Evolutionary conservation across 805 yeast genomes (phyloP), one percentile per base, ranked within the genome.

Genomic region (Candida vaughaniae): DNA sequence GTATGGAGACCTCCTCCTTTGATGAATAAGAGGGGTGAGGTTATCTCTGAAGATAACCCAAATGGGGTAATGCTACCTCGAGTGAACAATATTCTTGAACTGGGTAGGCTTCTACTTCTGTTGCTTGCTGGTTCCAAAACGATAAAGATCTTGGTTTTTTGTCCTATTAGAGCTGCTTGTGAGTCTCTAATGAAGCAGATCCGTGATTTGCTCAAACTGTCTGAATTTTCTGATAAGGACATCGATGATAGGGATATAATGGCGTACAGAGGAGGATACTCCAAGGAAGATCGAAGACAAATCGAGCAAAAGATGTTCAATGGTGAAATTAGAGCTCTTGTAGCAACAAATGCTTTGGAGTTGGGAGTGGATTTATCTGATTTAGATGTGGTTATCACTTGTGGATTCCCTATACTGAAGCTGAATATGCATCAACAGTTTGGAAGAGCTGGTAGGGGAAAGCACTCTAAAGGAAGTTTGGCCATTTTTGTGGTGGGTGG

Each of bases 201-300:
- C 0, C 61, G 95, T 35, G 67, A 64, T n/a, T 57, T 69, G 12
- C 64, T 81, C 22, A 62, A 68, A 22, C 51, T 67, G 18, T 49
- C 66, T 31, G 71, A 72, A 22, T 67, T 67, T 45, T 50, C 66
- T 9, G 73, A 75, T 22, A 52, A 70, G 3, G 64, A 38, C 1
- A 39, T 58, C 9, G 41, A 50, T 25, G 65, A 56, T 31, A 45
- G 76, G n/a, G 83, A 82, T 39, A 82, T 90, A 3, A 86, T 88
- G 95, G 80, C 95, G 35, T 93, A 93, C 51, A 68, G 99, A 46
- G 99, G 98, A 25, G 99, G 99, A 1, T 93, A 93, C 53, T 78
- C 95, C 3, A 81, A 90, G 1, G 62, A 74, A 2, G 98, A 91
- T 52, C 72, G 99, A 46, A 74, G 99, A 46, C 73, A 78, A 37